A percentile compares a stretch with the other conserved stretches of the same genome.
These are phyloP conservation scores for Pleomassaria siparia DNA, from an alignment of 2,329 filamentous ascomycete genomes.

Conservation along the genomic window DNA sequence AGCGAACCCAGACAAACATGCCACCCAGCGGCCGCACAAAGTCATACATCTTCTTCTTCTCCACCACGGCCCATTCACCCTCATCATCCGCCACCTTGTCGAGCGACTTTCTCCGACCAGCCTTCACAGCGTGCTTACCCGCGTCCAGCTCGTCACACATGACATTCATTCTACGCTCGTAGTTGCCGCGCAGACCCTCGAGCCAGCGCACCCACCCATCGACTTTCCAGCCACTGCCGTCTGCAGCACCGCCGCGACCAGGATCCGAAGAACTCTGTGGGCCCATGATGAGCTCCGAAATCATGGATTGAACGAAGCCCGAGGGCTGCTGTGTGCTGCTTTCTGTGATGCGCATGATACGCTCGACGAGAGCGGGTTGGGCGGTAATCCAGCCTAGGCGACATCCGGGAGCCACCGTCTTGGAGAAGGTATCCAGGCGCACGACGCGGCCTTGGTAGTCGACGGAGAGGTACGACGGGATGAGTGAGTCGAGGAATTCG, in stretches of 20 bases:
- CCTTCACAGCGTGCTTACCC: constrained; percentile 65
- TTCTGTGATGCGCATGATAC: constrained; percentile 73
- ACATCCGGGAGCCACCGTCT: constrained; percentile 87
- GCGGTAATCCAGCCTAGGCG: constrained; percentile 89
- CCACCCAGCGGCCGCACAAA: constrained; percentile 82
- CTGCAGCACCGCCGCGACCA: constrained; percentile 48
- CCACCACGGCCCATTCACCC: constrained; percentile 72
- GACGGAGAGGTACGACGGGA: constrained; percentile 78
- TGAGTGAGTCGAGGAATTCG: constrained; percentile 77
- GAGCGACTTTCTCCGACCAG: constrained; percentile 50
- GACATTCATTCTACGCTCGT: constrained; percentile 78
- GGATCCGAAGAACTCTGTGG: constrained; percentile 59
- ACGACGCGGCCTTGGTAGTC: constrained; percentile 86
- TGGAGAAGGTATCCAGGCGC: constrained; percentile 90
- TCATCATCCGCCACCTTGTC: constrained; percentile 41
- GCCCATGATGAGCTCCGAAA: constrained; percentile 76
- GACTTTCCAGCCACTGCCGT: constrained; percentile 70
- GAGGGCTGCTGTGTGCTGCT: constrained; percentile 79
- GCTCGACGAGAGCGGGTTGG: constrained; percentile 75
- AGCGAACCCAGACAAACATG: constrained; percentile 86
- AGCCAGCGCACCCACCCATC: constrained; percentile 92
- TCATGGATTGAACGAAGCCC: constrained; percentile 83
- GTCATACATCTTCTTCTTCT: constrained; percentile 71
- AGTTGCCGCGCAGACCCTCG: constrained; percentile 77
- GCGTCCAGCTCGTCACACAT: constrained; percentile 77